Conservation (phyloP, 2,329 filamentous ascomycete species). For the Penicillium fuscoglaucum region DNA sequence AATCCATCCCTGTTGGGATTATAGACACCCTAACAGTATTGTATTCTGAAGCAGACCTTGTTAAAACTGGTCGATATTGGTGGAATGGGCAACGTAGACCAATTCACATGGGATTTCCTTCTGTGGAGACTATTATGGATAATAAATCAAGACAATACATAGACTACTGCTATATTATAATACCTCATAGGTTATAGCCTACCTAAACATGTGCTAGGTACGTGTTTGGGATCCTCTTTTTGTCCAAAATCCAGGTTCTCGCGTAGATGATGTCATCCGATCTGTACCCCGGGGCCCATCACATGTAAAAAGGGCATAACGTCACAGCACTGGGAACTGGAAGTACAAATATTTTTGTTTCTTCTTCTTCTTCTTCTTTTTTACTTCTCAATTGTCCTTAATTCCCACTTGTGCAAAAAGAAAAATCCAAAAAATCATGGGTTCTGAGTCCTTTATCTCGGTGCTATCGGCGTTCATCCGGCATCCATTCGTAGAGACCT, state of each 20-base stretch:
- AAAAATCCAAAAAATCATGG: not conserved
- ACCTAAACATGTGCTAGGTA: not conserved
- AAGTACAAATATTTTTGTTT: slow-evolving; percentile 1
- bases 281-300: not conserved
- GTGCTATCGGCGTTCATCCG: slow-evolving; percentile 26
- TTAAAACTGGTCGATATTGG: not conserved
- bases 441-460: slow-evolving; percentile 8
- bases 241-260: not conserved
- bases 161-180: not conserved
- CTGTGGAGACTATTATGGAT: not conserved
- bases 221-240: not conserved
- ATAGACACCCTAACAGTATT: not conserved
- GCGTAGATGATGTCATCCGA: slow-evolving; percentile 1
- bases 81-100: not conserved
- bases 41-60: not conserved
- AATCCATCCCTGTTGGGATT: not conserved
- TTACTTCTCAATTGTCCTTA: not conserved
- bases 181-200: not conserved
- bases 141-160: not conserved
- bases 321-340: not conserved
- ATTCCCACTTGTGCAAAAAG: not conserved
- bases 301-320: slow-evolving; percentile 1
- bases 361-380: not conserved
- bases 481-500: slow-evolving; percentile 34
- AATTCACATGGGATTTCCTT: not conserved